These are phyloP conservation scores for Voacanga thouarsii DNA, from an alignment of 257 asterid genomes.

Conservation along the genomic window DNA sequence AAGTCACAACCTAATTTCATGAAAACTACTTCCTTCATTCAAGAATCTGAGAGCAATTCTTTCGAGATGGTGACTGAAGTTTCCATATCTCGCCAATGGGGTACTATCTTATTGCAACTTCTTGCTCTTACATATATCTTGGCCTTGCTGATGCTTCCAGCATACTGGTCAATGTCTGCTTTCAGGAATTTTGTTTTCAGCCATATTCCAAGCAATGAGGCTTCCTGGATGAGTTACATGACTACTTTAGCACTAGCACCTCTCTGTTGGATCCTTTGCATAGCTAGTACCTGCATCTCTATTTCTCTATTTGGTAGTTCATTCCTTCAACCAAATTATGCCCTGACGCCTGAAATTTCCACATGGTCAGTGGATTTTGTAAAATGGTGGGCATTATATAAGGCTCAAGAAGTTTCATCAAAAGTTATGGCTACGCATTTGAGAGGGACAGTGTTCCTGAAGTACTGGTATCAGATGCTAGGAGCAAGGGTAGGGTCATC, in stretches of 20 bases:
- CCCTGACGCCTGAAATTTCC: constrained; percentile 49
- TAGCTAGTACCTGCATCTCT: constrained; percentile 51
- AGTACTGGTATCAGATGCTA: constrained; percentile 57
- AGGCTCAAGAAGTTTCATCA: constrained; percentile 60
- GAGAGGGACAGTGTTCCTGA: constrained; percentile 70
- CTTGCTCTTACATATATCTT: constrained; percentile 53
- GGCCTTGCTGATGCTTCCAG: constrained; percentile 54
- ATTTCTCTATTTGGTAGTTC: constrained; percentile 62
- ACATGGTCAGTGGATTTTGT: constrained; percentile 61
- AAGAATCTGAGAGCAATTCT: constrained; percentile 37
- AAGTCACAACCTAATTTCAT: constrained; percentile 47
- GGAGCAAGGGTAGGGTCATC: constrained; percentile 60
- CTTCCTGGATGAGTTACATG: constrained; percentile 39
- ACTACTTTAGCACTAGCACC: constrained; percentile 52
- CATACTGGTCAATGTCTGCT: constrained; percentile 43
- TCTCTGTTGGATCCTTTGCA: constrained; percentile 63
- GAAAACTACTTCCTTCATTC: constrained; percentile 19
- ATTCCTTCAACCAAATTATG: constrained; percentile 70
- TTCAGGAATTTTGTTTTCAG: constrained; percentile 37
- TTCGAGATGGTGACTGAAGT: constrained; percentile 42
- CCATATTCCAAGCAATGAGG: constrained; percentile 17
- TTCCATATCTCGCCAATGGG: constrained; percentile 39
- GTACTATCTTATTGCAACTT: constrained; percentile 44
- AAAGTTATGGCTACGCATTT: constrained; percentile 60
- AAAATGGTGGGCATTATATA: constrained; percentile 80